phyloP scores from a whole-genome alignment of 2,329 filamentous ascomycete genomes.

The Fusarium pseudonygamai region DNA sequence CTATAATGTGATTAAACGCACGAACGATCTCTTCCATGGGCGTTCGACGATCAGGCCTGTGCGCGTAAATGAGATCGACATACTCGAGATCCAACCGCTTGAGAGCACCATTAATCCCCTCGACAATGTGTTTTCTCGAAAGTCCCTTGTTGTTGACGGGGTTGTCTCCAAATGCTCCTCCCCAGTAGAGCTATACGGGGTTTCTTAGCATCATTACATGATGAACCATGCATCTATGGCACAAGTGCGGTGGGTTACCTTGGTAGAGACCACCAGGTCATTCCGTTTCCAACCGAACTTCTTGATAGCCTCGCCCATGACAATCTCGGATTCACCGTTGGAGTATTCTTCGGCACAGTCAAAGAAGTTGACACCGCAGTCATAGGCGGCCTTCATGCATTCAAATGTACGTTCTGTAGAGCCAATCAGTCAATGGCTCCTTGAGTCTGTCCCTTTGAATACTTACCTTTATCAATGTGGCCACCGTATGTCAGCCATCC shows the following conservation, averaged over 20 bases:
- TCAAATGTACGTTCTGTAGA: conserved; percentile 57
- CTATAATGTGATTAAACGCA: conserved; percentile 76
- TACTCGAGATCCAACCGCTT: conserved; percentile 66
- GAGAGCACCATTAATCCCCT: conserved; percentile 69
- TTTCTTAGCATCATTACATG: background rate
- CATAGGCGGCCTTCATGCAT: conserved; percentile 70
- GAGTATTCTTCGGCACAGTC: conserved; percentile 68
- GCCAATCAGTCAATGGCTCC: conserved; percentile 4
- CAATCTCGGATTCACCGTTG: conserved; percentile 69
- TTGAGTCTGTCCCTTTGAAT: background rate
- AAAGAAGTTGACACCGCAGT: conserved; percentile 70
- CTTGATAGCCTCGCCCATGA: conserved; percentile 69
- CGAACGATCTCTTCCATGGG: conserved; percentile 77
- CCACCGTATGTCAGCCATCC: conserved; percentile 81
- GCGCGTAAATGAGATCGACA: conserved; percentile 75
- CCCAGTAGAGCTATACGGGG: conserved; percentile 69
- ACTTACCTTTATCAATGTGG: conserved; percentile 70
- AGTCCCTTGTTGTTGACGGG: conserved; percentile 74
- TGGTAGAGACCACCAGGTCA: conserved; percentile 70
- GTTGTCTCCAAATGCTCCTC: conserved; percentile 66
- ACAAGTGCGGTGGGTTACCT: conserved; percentile 49
- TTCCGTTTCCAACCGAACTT: conserved; percentile 70
- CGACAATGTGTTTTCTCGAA: conserved; percentile 74
- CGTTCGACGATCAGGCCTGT: conserved; percentile 72
- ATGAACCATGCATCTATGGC: background rate